Base-by-base conservation (phyloP, 768 basidiomycete genomes). In the Pholiota microspora region DNA sequence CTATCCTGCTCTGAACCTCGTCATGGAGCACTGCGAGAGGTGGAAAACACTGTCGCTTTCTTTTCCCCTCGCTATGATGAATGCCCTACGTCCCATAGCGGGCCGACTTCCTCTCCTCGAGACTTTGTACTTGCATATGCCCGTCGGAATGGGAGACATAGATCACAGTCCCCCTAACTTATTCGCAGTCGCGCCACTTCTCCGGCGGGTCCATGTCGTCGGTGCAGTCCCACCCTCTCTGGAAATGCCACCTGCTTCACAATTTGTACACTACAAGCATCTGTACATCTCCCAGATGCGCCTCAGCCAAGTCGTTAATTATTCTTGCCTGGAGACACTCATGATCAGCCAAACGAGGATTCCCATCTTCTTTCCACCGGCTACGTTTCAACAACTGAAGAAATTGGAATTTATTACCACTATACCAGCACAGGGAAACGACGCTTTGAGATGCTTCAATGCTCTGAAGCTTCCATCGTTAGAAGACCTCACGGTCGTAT, bases 41-140 rank as follows among this genome's bases (percentile, higher is more conserved):
- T 55, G 54, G 54, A 10, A 35, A 40, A 55, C 54, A 13, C 29
- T 38, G 16, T 34, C 47, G 10, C 42, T 51, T 36, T 51, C 38
- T n/a, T 21, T 51, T 3, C 29, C 51, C 7, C 25, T 23, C 12
- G n/a, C 27, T 7, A 28, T 29, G 2, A 9, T 51, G 25, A 16
- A 27, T 18, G 7, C 24, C 25, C 28, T 51, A 16, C 38, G 16
- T 28, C 15, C 12, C 23, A 31, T 51, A 18, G n/a, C 28, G 10
- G 27, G 16, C 2, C 38, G 51, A 1, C 40, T 51, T 18, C 38
- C 38, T 8, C 25, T 42, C 7, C 29, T 51, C 10, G 28, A 45
- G 28, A 51, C 28, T 9, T 24, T 51, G 18, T 44, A 28, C n/a
- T 29, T 51, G 1, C 51, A 51, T 2, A 10, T 51, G 28, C 40